phyloP scores from a whole-genome alignment of 805 yeast genomes.

The Cyberlindnera petersonii region DNA sequence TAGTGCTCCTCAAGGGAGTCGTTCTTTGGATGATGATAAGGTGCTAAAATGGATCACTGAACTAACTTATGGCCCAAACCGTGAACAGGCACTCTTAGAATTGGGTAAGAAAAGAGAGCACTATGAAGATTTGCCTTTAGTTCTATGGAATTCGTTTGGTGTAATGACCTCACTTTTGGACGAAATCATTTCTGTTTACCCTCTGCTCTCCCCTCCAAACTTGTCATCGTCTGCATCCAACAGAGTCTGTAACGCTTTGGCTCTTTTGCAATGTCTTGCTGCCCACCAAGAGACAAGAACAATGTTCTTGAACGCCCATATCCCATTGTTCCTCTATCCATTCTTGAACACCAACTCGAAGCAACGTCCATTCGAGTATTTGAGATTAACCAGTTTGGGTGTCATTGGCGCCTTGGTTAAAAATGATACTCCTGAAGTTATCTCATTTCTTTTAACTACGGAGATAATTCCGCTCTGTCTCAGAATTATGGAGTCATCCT shows the following conservation, averaged over 20 bases:
- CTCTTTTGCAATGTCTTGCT: constrained; percentile 93
- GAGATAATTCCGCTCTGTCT: constrained; percentile 94
- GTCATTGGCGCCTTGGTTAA: constrained; percentile 96
- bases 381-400: constrained; percentile 88
- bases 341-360: constrained; percentile 88
- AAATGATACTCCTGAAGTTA: constrained; percentile 93
- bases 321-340: constrained; percentile 90
- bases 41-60: constrained; percentile 90
- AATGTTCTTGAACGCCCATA: constrained; percentile 81
- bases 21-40: constrained; percentile 68
- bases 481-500: constrained; percentile 91
- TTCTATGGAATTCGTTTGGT: constrained; percentile 94
- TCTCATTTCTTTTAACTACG: constrained; percentile 85
- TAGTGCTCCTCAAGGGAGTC: constrained; percentile 21
- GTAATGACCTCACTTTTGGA: constrained; percentile 89
- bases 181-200: constrained; percentile 88
- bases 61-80: constrained; percentile 81
- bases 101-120: constrained; percentile 92
- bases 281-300: constrained; percentile 88
- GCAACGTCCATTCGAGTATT: constrained; percentile 89
- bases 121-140: constrained; percentile 88
- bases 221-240: constrained; percentile 84
- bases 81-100: constrained; percentile 90
- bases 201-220: constrained; percentile 81
- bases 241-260: constrained; percentile 93